Base-by-base conservation (phyloP, 2,329 filamentous ascomycete genomes). In the Penicillium sclerotigenum region DNA sequence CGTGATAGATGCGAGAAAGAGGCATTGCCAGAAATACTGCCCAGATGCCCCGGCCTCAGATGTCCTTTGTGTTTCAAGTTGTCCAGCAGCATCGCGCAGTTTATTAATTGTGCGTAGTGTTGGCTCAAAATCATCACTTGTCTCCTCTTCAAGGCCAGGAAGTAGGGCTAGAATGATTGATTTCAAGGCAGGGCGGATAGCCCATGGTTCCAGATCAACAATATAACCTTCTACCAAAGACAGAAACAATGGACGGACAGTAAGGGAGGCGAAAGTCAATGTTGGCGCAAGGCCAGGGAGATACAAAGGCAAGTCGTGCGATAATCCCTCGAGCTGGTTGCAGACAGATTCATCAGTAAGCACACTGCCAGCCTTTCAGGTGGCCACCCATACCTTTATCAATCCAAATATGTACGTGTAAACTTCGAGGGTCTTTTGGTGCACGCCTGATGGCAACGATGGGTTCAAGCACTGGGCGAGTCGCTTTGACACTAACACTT, bases 11-110 rank as follows among this genome's bases (percentile, higher is more conserved):
- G 93, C 91, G 18, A 99, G 79, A 68, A 99, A 97, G 69, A 99
- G 88, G 71, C 91, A 97, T 76, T 99, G 94, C 94, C 94, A 99
- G 72, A 97, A 99, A 73, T 94, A 97, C 61, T 90, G 89, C 62
- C 92, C 90, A 10, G 86, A 86, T 9, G 81, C 81, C 74, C 80
- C 53, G 71, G 73, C 31, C 75, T 83, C 61, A 79, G 80, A 52
- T 74, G 82, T 76, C 58, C 81, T 64, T 36, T 71, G 69, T 65
- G 28, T 85, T 77, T 55, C 86, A 80, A 65, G 91, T 83, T 46
- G 63, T 16, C 65, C 67, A 20, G 71, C 65, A 9, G 84, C 82
- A 56, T 81, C 75, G 67, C 92, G 91, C 71, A 97, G 86, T 54
- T 83, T 86, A 65, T 94, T 88, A 45, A 97, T 72, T 10, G 96